Percentiles rank a stretch among this genome's conserved stretches.
Conservation (phyloP, 306 rosid genomes). For the Prunus campanulata region DNA sequence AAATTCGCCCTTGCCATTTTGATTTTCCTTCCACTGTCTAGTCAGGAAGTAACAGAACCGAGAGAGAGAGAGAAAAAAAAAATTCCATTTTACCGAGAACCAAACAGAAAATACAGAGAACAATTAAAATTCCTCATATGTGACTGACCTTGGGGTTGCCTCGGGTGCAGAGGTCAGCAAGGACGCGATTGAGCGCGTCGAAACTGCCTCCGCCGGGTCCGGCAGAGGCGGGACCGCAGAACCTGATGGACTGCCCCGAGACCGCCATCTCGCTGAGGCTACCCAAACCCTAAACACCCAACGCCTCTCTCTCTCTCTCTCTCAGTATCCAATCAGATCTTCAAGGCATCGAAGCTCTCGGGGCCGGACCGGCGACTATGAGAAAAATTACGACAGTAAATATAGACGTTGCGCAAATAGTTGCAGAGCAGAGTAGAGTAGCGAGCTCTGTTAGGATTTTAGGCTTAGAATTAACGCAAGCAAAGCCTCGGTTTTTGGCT, state of each 20-base stretch:
- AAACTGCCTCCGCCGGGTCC: slow-evolving; percentile 47
- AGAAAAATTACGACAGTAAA: neutral
- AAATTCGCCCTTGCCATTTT: neutral
- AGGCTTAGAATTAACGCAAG: neutral
- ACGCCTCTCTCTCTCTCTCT: neutral
- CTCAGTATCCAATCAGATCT: neutral
- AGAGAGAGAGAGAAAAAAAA: neutral
- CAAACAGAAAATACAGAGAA: neutral
- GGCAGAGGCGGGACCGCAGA: slow-evolving; percentile 43
- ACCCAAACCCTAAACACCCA: slow-evolving; percentile 43
- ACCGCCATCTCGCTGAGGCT: slow-evolving; percentile 45
- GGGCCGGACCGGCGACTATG: neutral
- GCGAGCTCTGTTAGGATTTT: neutral
- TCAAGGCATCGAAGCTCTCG: neutral
- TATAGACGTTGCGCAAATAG: neutral
- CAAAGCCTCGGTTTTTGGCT: neutral
- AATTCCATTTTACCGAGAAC: neutral
- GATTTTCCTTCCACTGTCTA: neutral
- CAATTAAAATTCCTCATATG: neutral
- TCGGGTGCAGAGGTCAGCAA: slow-evolving; percentile 85
- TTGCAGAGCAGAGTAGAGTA: neutral
- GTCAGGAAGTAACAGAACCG: neutral
- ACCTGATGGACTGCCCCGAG: slow-evolving; percentile 58
- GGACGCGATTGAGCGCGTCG: slow-evolving; percentile 82
- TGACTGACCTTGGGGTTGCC: slow-evolving; percentile 64